Evolutionary conservation across 768 basidiomycete genomes (phyloP).

Genomic region (Tricholoma sp.): DNA sequence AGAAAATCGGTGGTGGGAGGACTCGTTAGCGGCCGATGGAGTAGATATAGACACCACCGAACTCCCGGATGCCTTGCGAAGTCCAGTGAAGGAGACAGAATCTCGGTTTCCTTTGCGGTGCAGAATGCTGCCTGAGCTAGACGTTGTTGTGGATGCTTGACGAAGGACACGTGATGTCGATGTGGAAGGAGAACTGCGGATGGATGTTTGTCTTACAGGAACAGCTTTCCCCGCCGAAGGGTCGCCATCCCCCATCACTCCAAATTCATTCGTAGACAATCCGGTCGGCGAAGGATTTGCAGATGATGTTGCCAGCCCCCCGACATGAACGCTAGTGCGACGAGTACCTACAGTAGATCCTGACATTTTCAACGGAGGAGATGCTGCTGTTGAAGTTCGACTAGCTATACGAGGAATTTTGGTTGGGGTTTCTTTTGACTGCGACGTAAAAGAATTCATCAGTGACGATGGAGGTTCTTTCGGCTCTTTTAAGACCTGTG

Average conservation of each 20-base stretch:
- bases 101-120: slow-evolving; percentile 70
- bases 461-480: slow-evolving; percentile 54
- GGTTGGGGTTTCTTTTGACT: slow-evolving; percentile 82
- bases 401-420: slow-evolving; percentile 94
- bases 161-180: slow-evolving; percentile 61
- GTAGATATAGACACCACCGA: slow-evolving; percentile 70
- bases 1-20: slow-evolving; percentile 63
- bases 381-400: slow-evolving; percentile 67
- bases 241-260: slow-evolving; percentile 66
- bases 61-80: slow-evolving; percentile 80
- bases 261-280: slow-evolving; percentile 66
- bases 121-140: slow-evolving; percentile 37
- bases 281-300: slow-evolving; percentile 61
- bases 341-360: slow-evolving; percentile 46
- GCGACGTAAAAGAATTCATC: slow-evolving; percentile 43
- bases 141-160: slow-evolving; percentile 46
- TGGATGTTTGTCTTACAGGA: slow-evolving; percentile 45
- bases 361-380: slow-evolving; percentile 63
- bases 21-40: slow-evolving; percentile 37
- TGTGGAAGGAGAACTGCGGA: slow-evolving; percentile 58
- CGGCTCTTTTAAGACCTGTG: slow-evolving; percentile 45
- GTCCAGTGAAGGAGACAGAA: slow-evolving; percentile 69
- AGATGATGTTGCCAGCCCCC: slow-evolving; percentile 44
- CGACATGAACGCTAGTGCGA: slow-evolving; percentile 60
- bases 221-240: slow-evolving; percentile 40